phyloP scores from a whole-genome alignment of 2,329 filamentous ascomycete genomes.

The Hypoxylon sp. region DNA sequence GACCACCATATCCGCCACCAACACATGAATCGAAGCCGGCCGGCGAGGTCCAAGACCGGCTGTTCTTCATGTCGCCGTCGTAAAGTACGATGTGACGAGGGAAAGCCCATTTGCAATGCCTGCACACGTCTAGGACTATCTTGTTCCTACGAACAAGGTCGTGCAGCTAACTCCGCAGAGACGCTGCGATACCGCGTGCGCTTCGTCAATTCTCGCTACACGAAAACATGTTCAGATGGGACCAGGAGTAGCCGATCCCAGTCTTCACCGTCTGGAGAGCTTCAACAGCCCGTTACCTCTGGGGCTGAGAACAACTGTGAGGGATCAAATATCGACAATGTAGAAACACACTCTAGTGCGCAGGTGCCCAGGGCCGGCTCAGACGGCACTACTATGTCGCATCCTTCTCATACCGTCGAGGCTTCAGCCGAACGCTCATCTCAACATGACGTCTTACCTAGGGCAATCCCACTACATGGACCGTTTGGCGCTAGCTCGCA shows the following conservation, averaged over 20 bases:
- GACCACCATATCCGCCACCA: slow-evolving; percentile 2
- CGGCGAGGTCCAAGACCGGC: slow-evolving; percentile 44
- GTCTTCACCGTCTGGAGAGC: background rate
- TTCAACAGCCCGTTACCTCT: slow-evolving; percentile 4
- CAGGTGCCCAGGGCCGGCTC: background rate
- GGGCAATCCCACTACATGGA: slow-evolving; percentile 12
- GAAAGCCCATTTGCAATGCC: slow-evolving; percentile 47
- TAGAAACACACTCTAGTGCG: slow-evolving; percentile 9
- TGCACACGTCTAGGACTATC: slow-evolving; percentile 44
- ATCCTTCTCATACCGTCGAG: slow-evolving; percentile 16
- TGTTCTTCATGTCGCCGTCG: slow-evolving; percentile 48
- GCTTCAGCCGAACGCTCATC: slow-evolving; percentile 3
- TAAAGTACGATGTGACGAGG: slow-evolving; percentile 51
- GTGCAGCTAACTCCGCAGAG: slow-evolving; percentile 31
- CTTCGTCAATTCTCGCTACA: slow-evolving; percentile 43
- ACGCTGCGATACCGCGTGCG: slow-evolving; percentile 41
- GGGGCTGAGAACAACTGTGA: slow-evolving; percentile 12
- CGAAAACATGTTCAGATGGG: slow-evolving; percentile 22
- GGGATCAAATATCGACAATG: slow-evolving; percentile 13
- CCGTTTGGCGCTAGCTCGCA: slow-evolving; percentile 21
- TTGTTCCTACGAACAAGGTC: slow-evolving; percentile 42
- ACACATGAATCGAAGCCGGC: slow-evolving; percentile 40
- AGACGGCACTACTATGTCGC: slow-evolving; percentile 17
- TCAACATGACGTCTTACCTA: slow-evolving; percentile 17
- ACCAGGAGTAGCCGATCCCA: slow-evolving; percentile 6